These are phyloP conservation scores for Auriscalpium microsporum DNA, from an alignment of 768 basidiomycete species.

Conservation along the genomic window DNA sequence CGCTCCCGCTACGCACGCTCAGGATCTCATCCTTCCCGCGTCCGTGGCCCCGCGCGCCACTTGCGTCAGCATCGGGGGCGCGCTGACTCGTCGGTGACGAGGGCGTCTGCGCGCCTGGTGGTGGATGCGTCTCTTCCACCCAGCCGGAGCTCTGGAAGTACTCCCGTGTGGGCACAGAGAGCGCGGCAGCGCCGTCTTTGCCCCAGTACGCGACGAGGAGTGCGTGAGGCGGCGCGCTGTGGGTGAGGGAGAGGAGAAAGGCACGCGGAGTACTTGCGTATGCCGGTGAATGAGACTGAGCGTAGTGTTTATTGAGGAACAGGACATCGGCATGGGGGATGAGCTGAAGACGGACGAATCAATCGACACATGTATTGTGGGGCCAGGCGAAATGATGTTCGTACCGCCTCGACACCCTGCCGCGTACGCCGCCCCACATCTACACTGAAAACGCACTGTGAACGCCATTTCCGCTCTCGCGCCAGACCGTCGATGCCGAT, in stretches of 20 bases:
- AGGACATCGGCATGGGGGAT: slow-evolving; percentile 77
- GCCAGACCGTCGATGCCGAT: slow-evolving; percentile 75
- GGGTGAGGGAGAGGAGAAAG: slow-evolving; percentile 65
- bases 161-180: slow-evolving; percentile 75
- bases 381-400: slow-evolving; percentile 20
- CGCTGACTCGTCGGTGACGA: slow-evolving; percentile 17
- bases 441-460: slow-evolving; percentile 73
- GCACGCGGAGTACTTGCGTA: slow-evolving; percentile 63
- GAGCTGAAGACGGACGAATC: slow-evolving; percentile 36
- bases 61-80: background rate
- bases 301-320: slow-evolving; percentile 71
- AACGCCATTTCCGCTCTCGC: slow-evolving; percentile 75
- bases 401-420: slow-evolving; percentile 73
- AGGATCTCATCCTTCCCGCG: slow-evolving; percentile 23
- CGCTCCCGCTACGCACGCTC: slow-evolving; percentile 60
- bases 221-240: slow-evolving; percentile 62
- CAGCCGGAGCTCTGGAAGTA: slow-evolving; percentile 83
- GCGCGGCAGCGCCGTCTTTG: slow-evolving; percentile 67
- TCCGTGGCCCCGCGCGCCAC: slow-evolving; percentile 1
- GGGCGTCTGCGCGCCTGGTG: slow-evolving; percentile 19
- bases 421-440: slow-evolving; percentile 67
- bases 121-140: slow-evolving; percentile 40
- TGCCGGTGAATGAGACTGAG: slow-evolving; percentile 49
- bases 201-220: slow-evolving; percentile 81
- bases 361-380: background rate